Evolutionary conservation across 2,329 filamentous ascomycete species (phyloP), one percentile per base, ranked within the genome.

Genomic region (Aspergillus novoparasiticus): DNA sequence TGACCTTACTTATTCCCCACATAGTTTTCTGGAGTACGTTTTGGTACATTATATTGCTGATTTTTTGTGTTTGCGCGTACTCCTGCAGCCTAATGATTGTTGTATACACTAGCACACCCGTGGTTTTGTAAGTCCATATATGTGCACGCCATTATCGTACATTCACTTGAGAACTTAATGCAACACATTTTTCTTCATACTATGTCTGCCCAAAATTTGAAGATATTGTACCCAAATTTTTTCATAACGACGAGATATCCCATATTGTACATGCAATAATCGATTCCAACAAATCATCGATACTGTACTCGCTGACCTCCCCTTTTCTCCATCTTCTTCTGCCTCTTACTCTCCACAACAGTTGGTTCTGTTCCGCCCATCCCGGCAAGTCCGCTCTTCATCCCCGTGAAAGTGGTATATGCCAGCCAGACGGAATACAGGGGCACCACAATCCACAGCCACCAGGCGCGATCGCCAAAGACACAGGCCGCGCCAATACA

Each of bases 381-480:
- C 3, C 80, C 81, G 56, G 77, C 75, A 56, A 81, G 72, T 6
- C 78, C 80, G 59, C 75, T 79, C 70, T 75, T 80, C 71, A 85
- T 75, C 1, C 82, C 82, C 60, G 74, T 80, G 56, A 83, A 77
- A 1, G 81, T 82, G 19, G 78, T 79, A 64, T 80, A 81, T 4
- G 76, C 79, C 65, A 81, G 68, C 69, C 81, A 85, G 21, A 76
- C 72, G 1, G 81, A 82, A 69, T 84, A 85, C 6, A 79, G 21
- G 1, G 83, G 83, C 39, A 85, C 77, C 3, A 80, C 78, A 30
- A 82, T 73, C 78, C 85, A 91, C 41, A 87, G 68, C 83, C 87
- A 87, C 89, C 89, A 92, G 4, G 83, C 91, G 81, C 90, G 90
- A 76, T 97, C 93, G 4, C 95, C 95, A 55, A 94, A 86, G 32